These are phyloP conservation scores for Colletotrichum lupini DNA, from an alignment of 2,329 filamentous ascomycete genomes.

Conservation along the genomic window DNA sequence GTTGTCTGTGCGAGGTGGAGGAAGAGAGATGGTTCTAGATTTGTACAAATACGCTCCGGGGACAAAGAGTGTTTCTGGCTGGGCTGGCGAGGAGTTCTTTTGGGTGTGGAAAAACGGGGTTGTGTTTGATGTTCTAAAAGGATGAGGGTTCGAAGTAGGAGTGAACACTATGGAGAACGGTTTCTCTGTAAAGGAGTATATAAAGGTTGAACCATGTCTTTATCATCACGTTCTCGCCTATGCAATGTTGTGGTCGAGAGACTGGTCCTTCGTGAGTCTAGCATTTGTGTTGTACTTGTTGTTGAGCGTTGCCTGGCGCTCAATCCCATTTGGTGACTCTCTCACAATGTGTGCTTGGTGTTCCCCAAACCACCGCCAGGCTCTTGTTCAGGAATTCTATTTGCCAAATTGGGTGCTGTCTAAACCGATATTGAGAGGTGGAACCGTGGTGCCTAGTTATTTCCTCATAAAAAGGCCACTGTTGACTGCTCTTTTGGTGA, in stretches of 20 bases:
- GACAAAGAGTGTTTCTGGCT: too few relatives aligned
- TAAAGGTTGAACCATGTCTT: neutral
- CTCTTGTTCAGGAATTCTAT: too few relatives aligned
- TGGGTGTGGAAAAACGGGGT: neutral
- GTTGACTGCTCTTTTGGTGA: too few relatives aligned
- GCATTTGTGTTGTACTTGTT: too few relatives aligned
- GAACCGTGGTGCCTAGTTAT: too few relatives aligned
- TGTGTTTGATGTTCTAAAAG: fast-evolving
- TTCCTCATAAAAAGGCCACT: too few relatives aligned
- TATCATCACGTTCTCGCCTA: neutral
- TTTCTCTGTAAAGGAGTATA: neutral
- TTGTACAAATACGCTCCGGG: neutral
- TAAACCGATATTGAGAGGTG: too few relatives aligned
- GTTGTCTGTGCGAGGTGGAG: neutral
- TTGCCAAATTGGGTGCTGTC: too few relatives aligned
- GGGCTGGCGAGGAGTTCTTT: neutral
- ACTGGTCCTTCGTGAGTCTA: neutral
- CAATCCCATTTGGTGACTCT: too few relatives aligned
- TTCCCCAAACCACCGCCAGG: too few relatives aligned
- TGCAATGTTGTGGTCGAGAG: neutral
- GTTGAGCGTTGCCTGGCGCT: too few relatives aligned
- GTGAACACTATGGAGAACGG: neutral
- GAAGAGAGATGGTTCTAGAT: neutral
- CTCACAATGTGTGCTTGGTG: too few relatives aligned
- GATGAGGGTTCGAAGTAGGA: fast-evolving